Evolutionary conservation across 768 basidiomycete species (phyloP).

Genomic region (Mycena galopus): DNA sequence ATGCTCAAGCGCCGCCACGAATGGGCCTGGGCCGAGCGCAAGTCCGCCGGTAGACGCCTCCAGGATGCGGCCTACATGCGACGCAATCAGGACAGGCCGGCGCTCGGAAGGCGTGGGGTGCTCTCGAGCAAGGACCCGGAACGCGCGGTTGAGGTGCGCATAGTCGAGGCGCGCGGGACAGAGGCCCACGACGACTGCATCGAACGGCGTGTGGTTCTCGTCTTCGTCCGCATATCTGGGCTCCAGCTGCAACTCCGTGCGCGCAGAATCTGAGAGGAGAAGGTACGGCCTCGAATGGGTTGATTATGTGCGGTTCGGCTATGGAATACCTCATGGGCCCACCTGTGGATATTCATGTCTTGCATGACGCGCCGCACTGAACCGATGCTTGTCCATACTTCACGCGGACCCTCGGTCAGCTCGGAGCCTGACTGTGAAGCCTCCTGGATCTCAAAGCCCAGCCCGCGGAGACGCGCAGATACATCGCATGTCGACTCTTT

Average conservation of each 20-base stretch:
- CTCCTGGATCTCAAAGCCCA: conserved; percentile 62
- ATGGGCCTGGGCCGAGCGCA: conserved; percentile 79
- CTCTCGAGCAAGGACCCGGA: conserved; percentile 70
- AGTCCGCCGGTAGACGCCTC: conserved; percentile 61
- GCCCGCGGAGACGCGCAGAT: conserved; percentile 53
- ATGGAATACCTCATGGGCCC: not conserved
- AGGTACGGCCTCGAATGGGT: conserved; percentile 61
- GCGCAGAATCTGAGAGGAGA: conserved; percentile 65
- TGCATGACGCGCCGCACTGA: conserved; percentile 64
- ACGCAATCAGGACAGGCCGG: conserved; percentile 62
- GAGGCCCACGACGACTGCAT: conserved; percentile 76
- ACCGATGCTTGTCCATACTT: conserved; percentile 76
- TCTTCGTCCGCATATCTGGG: not conserved
- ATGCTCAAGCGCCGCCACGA: conserved; percentile 72
- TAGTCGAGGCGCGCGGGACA: conserved; percentile 67
- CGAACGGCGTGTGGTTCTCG: conserved; percentile 48
- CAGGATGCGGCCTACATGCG: conserved; percentile 70
- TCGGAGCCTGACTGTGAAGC: conserved; percentile 29
- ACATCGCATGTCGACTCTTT: conserved; percentile 68
- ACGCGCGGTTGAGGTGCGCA: conserved; percentile 70
- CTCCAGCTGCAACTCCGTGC: conserved; percentile 51
- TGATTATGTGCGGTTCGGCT: conserved; percentile 19
- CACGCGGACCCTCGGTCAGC: conserved; percentile 28
- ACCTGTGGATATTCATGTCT: conserved; percentile 58
- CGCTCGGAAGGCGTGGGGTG: conserved; percentile 16